Conservation (phyloP, 2,329 filamentous ascomycete species). For the Cladophialophora psammophila region DNA sequence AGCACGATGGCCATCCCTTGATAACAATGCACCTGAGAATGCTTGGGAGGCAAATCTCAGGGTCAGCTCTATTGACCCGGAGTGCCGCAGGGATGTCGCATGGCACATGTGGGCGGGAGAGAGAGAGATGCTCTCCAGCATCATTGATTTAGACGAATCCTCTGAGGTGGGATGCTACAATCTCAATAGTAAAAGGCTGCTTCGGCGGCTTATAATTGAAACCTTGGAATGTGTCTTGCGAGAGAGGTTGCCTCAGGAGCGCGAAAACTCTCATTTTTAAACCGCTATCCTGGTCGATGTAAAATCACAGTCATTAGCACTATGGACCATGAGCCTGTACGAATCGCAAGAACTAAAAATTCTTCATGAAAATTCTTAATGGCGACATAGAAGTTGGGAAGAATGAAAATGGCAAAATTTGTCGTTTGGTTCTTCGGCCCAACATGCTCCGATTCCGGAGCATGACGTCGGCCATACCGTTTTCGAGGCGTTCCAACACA, state of each 20-base stretch:
- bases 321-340: too few relatives aligned
- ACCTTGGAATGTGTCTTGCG: too few relatives aligned
- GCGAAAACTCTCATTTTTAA: too few relatives aligned
- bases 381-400: neutral
- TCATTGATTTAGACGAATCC: too few relatives aligned
- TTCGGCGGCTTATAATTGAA: too few relatives aligned
- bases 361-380: neutral
- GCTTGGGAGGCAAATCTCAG: conserved; percentile 49
- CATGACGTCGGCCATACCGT: conserved; percentile 11
- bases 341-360: too few relatives aligned
- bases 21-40: conserved; percentile 62
- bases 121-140: neutral
- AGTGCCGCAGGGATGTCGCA: too few relatives aligned
- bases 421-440: neutral
- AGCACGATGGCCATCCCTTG: conserved; percentile 53
- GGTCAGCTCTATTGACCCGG: neutral
- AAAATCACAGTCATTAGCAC: too few relatives aligned
- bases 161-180: too few relatives aligned
- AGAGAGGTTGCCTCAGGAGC: too few relatives aligned
- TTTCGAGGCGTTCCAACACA: neutral
- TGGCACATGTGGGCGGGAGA: neutral
- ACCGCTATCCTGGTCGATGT: too few relatives aligned
- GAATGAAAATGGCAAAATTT: neutral
- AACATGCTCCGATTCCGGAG: conserved; percentile 14
- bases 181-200: too few relatives aligned